Base-by-base conservation (phyloP, 2,329 filamentous ascomycete species). In the Ophioceras dolichostomum region DNA sequence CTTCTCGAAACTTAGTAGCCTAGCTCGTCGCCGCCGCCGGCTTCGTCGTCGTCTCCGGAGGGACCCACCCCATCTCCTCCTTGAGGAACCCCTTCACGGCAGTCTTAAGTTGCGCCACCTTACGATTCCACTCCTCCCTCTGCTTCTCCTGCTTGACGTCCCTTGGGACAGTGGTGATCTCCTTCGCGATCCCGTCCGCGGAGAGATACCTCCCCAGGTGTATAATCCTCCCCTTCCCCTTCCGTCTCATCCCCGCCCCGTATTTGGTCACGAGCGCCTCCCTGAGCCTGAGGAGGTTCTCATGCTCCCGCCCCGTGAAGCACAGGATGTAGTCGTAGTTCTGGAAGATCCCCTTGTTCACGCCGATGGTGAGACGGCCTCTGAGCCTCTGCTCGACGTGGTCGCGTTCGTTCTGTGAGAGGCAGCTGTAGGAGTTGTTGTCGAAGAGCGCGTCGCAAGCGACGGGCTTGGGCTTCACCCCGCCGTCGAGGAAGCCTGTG, bases 321-420 rank as follows among this genome's bases (percentile, higher is more conserved):
- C 48, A 49, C 8, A 52, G 21, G 38, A 52, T 42, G 20, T 44
- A 52, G 34, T 54, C 50, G 17, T 49, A 52, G 0, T 32, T 20
- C 20, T 39, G 32, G 34, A 51, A 54, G 8, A 47, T 41, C 19
- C 41, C 41, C 37, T 38, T 47, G 7, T 31, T 27, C 19, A 52
- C 7, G 10, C 51, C 51, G 2, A 40, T 29, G 2, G 46, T 47
- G 5, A 21, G 36, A 8, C 41, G 41, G 7, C 28, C 39, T 5
- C 30, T n/a, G 9, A 32, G 10, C 30, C 30, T 16, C 14, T n/a
- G 14, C 30, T 32, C 30, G 14, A 18, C 17, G 6, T 14, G 14
- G 30, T n/a, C 30, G 14, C 9, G 16, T 10, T 5, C 17, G 14
- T 20, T 17, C 14, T 13, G 8, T 12, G 30, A 17, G 30, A 32